Evolutionary conservation across 2,329 filamentous ascomycete species (phyloP), one percentile per base, ranked within the genome.

Genomic region (Neonectria neomacrospora): DNA sequence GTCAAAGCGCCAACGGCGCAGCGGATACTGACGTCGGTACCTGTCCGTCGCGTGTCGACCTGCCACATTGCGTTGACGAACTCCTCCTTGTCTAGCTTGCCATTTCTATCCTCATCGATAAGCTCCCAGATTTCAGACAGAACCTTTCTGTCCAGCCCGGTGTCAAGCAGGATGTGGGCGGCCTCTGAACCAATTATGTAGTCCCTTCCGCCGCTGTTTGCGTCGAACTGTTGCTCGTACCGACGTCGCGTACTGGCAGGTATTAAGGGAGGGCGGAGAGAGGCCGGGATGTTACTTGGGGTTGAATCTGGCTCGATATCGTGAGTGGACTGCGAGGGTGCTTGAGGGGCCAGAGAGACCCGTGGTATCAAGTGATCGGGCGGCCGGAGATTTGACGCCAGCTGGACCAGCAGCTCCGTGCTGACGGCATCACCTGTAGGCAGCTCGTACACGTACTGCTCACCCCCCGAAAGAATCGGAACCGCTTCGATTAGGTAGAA

Each of bases 81-180:
- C 34, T 62, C 58, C 8, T 62, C 42, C 20, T 52, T 62, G 23
- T 62, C 51, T 16, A 65, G 28, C 28, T 62, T 61, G 5, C 54
- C 63, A 18, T 58, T 55, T 11, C 39, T 58, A 10, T 65, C 63
- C 41, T 55, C n/a, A 22, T 62, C 58, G 18, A 58, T 48, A 16
- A 54, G 50, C 22, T 61, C 54, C 63, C 63, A 62, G 18, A 62
- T 58, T 8, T 65, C 50, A 10, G 54, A 58, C 16, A 65, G 58
- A 6, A 34, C 30, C 22, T 48, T 34, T 22, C 41, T 32, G 22
- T 57, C 53, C 20, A 64, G 42, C 3, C 62, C 62, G 9, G 53
- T 58, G 41, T 58, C 45, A 1, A 62, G 34, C 16, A 65, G 16
- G 41, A 64, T 57, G 16, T 44, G 48, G 1, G 48, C 62, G 4